Conservation (phyloP, 1,284 basidiomycete genomes). For the Neonothopanus nambi region DNA sequence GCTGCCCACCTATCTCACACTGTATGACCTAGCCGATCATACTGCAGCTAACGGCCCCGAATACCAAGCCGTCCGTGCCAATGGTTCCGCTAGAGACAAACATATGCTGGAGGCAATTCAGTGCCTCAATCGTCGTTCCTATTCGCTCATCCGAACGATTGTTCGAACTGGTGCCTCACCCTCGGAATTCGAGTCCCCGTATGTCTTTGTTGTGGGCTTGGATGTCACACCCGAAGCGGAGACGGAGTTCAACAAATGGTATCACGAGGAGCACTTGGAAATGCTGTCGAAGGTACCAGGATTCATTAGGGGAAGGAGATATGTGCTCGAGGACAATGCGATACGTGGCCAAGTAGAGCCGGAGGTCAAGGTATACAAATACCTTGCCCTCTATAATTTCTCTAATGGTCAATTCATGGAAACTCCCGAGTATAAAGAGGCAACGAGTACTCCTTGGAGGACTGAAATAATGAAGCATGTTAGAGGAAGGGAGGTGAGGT, state of each 20-base stretch:
- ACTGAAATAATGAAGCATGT: constrained; percentile 4
- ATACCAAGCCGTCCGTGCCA: constrained; percentile 14
- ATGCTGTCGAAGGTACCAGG: constrained; percentile 11
- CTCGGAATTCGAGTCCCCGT: constrained; percentile 9
- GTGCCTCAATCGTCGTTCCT: constrained; percentile 12
- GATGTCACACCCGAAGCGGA: constrained; percentile 13
- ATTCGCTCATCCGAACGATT: constrained; percentile 4
- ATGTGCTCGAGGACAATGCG: constrained; percentile 2
- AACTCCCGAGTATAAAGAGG: constrained; percentile 9
- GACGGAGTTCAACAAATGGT: constrained; percentile 17
- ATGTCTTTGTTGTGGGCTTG: not conserved
- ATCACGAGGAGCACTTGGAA: constrained; percentile 12
- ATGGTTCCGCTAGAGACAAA: constrained; percentile 14
- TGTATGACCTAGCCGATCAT: constrained; percentile 15
- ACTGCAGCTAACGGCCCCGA: constrained; percentile 16
- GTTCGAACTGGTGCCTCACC: constrained; percentile 1
- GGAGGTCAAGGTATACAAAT: constrained; percentile 10
- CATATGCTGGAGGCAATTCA: constrained; percentile 8
- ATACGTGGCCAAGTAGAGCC: constrained; percentile 3
- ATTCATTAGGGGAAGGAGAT: constrained; percentile 13
- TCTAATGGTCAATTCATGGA: constrained; percentile 6
- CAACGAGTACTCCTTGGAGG: constrained; percentile 10
- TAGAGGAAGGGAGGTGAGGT: constrained; percentile 2
- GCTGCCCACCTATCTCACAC: constrained; percentile 14
- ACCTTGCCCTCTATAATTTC: constrained; percentile 17